Evolutionary conservation across 1,284 basidiomycete species (phyloP).

Genomic region (Singerocomus rubriflavus): DNA sequence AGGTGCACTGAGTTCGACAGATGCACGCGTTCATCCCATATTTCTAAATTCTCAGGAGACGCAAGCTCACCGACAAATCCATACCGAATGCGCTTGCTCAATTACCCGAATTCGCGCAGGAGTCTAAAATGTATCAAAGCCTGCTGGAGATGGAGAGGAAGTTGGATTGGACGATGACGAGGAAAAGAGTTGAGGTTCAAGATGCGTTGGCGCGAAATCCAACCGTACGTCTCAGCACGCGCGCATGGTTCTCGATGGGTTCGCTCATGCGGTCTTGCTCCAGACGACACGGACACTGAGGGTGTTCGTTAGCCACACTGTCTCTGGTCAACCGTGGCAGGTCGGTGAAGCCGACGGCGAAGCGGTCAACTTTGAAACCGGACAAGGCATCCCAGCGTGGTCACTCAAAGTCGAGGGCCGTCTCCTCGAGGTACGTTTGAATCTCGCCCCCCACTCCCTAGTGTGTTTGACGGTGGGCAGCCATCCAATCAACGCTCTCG

Average conservation of each 20-base stretch:
- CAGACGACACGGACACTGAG: conserved; percentile 85
- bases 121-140: conserved; percentile 85
- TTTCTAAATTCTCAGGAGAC: conserved; percentile 46
- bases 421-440: conserved; percentile 63
- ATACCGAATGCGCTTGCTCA: conserved; percentile 70
- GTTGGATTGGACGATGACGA: conserved; percentile 92
- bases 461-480: conserved; percentile 33
- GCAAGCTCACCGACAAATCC: conserved; percentile 78
- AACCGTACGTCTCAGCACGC: conserved; percentile 41
- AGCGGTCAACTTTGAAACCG: conserved; percentile 49
- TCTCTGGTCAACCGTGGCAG: conserved; percentile 86
- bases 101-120: conserved; percentile 68
- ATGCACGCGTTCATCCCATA: neutral
- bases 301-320: conserved; percentile 87
- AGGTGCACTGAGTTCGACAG: neutral
- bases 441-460: neutral
- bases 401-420: conserved; percentile 87
- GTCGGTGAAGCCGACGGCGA: conserved; percentile 37
- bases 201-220: conserved; percentile 69
- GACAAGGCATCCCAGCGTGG: conserved; percentile 89
- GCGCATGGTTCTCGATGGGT: neutral
- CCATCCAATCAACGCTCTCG: conserved; percentile 58
- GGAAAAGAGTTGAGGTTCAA: conserved; percentile 88
- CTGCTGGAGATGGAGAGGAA: conserved; percentile 87
- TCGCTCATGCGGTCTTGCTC: conserved; percentile 5